These are phyloP conservation scores for Diaporthe caulivora DNA, from an alignment of 2,329 filamentous ascomycete species.

Conservation along the genomic window DNA sequence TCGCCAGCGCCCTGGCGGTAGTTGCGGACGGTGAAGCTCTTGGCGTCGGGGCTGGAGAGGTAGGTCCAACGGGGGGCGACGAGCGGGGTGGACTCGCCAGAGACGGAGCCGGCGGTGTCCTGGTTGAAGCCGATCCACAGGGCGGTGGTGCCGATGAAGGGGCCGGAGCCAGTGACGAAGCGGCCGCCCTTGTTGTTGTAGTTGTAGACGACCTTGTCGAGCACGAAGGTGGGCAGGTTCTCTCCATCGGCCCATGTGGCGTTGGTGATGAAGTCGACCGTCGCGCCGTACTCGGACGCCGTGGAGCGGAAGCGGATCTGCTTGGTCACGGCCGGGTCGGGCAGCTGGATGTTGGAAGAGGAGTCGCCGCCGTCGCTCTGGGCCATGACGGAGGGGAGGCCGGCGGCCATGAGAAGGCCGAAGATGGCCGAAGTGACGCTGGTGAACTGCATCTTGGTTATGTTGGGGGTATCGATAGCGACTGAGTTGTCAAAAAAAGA, in stretches of 20 bases:
- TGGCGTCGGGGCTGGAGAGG: slow-evolving; percentile 19
- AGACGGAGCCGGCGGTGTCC: slow-evolving; percentile 22
- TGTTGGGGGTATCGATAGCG: slow-evolving; percentile 8
- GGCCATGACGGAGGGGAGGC: slow-evolving; percentile 15
- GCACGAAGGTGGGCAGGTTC: slow-evolving; percentile 17
- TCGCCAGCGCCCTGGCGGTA: slow-evolving; percentile 18
- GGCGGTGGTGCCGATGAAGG: slow-evolving; percentile 8
- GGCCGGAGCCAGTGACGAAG: slow-evolving; percentile 21
- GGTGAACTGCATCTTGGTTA: slow-evolving; percentile 20
- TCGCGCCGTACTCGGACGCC: slow-evolving; percentile 21
- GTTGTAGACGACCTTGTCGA: slow-evolving; percentile 31
- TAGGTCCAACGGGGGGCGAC: slow-evolving; percentile 23
- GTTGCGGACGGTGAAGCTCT: slow-evolving; percentile 30
- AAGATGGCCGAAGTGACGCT: slow-evolving; percentile 22
- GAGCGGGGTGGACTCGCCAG: slow-evolving; percentile 8
- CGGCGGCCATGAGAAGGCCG: slow-evolving; percentile 18
- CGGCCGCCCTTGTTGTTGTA: slow-evolving; percentile 30
- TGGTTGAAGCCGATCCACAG: slow-evolving; percentile 32
- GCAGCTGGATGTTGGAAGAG: slow-evolving; percentile 8
- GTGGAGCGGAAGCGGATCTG: slow-evolving; percentile 22
- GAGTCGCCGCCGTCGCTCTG: slow-evolving; percentile 18
- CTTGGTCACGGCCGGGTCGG: slow-evolving; percentile 22
- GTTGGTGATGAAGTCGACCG: slow-evolving; percentile 30
- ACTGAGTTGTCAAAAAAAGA: slow-evolving; percentile 12
- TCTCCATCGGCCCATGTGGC: slow-evolving; percentile 21